Base-by-base conservation (phyloP, 176 grass and related monocot species). In the Saccharum officinarum region DNA sequence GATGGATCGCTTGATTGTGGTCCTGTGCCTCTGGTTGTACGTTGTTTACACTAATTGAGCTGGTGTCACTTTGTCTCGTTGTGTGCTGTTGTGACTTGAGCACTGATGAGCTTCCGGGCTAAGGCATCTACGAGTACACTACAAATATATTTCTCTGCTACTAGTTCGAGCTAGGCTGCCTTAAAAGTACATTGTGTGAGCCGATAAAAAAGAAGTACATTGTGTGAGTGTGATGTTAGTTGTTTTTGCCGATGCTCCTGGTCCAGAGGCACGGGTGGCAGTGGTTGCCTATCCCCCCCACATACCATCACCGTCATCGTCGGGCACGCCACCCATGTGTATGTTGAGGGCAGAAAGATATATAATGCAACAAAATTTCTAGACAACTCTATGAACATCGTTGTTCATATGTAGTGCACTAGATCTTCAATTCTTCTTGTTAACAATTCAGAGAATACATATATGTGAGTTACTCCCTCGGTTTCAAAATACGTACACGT, bases 231-330 rank as follows among this genome's bases (percentile, higher is more conserved):
- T 59, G 8, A 57, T 7, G 17, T 54, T 7, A 54, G 50, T 54
- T 17, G 16, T 54, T 55, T 37, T 5, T 59, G 20, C 65, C 54
- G 7, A 63, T 88, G 80, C 80, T 83, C 75, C 86, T 83, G 66
- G 86, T 72, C 86, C 86, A 83, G 74, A 79, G 80, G 86, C 81
- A 88, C 47, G 54, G 73, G 73, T 38, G 71, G 39, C 33, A 38
- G 72, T 49, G 64, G 79, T 57, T 77, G 73, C 36, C 85, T 31
- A 42, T 22, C 11, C 7, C 36, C 36, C 69, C 60, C 60, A 63
- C 60, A 18, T 67, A 65, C 18, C 79, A 69, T 66, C 41, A 41
- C 4, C 20, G 4, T 26, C 3, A 70, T 42, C 6, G 54, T 8
- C 7, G 54, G 18, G 20, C 54, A n/a, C 20, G 25, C 23, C n/a